These are phyloP conservation scores for Vachellia pachyceras DNA, from an alignment of 306 rosid genomes.

Conservation along the genomic window DNA sequence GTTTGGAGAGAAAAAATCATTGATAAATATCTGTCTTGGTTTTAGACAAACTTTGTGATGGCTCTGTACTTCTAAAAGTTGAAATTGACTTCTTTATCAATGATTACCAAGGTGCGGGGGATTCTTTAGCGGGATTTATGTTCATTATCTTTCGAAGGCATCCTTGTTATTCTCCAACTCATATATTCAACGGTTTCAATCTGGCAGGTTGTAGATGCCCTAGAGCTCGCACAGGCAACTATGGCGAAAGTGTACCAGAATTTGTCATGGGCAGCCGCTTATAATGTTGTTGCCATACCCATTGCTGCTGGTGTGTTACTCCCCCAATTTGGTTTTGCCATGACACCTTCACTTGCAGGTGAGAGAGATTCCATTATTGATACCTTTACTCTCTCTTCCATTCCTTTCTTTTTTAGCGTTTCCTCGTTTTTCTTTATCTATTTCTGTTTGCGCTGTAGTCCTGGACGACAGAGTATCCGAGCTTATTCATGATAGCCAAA, in stretches of 20 bases:
- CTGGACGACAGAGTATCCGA: background rate
- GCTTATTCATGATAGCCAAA: slow-evolving; percentile 3
- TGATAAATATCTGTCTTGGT: background rate
- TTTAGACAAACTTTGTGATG: slow-evolving; percentile 1
- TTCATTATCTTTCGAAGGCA: background rate
- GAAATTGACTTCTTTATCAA: slow-evolving; percentile 18
- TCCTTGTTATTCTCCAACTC: slow-evolving; percentile 26
- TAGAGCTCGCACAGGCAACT: slow-evolving; percentile 89
- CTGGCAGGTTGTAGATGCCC: slow-evolving; percentile 85
- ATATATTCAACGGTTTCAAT: slow-evolving; percentile 29
- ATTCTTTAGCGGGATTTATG: slow-evolving; percentile 17
- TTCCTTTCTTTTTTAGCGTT: background rate
- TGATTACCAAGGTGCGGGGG: background rate
- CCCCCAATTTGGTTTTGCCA: slow-evolving; percentile 89
- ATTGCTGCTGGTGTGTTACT: slow-evolving; percentile 90
- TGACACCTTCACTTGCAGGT: slow-evolving; percentile 99
- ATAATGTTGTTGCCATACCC: slow-evolving; percentile 81
- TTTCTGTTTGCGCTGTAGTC: background rate
- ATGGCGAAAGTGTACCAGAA: slow-evolving; percentile 94
- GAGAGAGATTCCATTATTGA: slow-evolving; percentile 26
- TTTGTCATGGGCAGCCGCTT: slow-evolving; percentile 94
- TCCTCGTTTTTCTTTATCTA: background rate
- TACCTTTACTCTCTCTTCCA: background rate
- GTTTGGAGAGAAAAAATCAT: background rate
- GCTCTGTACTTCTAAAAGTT: slow-evolving; percentile 2